Evolutionary conservation across 1,284 basidiomycete species (phyloP), one percentile per base, ranked within the genome.

Genomic region (Ceratobasidium sp.): DNA sequence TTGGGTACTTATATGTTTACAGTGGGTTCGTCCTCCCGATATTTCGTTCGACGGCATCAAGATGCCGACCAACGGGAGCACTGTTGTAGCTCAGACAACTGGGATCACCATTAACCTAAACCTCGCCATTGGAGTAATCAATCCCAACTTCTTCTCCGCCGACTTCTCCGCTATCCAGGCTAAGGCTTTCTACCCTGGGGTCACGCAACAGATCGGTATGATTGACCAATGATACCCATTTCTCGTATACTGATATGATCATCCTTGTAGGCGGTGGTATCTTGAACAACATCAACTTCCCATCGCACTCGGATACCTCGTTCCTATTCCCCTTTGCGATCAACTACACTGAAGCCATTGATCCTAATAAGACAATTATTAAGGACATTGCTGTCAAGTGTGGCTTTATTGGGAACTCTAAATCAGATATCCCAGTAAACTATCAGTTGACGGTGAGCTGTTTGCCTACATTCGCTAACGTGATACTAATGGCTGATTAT

Each of bases 101-200:
- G 90, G 90, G 0, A 80, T 95, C 50, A 85, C 83, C 24, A 83
- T 95, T 56, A 89, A 90, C 77, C 85, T 95, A 66, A 87, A 86
- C 66, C 84, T 95, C 27, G 87, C 89, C 75, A 90, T 96, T 77
- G 86, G 86, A 90, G 92, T 82, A 79, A 90, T 83, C 31, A 97
- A 97, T 81, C 95, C 94, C 44, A 96, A 96, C 81, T 96, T 91
- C 85, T 96, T 97, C 82, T 83, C 87, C 15, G 91, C 93, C 27
- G 85, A 87, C 65, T 89, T 97, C 82, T 87, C 88, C 74, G 85
- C 88, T 73, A 90, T 96, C 79, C 85, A 87, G 53, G 92, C 91
- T 5, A 84, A 90, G 62, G 90, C 60, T 80, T 76, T 64, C 14
- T 64, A 62, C 17, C 60, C 50, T 19, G 67, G 67, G 24, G 67